Percentiles rank a stretch among this genome's conserved stretches.
Conservation (phyloP, 805 yeast species). For the Metschnikowia reukaufii region DNA sequence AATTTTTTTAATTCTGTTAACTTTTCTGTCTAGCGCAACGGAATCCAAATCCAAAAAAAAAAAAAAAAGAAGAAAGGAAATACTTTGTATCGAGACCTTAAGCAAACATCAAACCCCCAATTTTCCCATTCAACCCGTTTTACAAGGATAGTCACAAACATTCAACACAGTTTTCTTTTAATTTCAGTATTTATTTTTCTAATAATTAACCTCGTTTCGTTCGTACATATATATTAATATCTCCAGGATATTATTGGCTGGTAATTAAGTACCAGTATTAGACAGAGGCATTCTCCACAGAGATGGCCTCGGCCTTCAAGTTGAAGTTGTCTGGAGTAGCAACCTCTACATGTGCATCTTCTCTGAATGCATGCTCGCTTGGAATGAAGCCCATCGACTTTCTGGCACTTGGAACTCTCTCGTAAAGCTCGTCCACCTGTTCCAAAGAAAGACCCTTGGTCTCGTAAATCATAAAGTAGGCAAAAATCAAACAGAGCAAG, state of each 20-base stretch:
- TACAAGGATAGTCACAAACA: too few relatives aligned
- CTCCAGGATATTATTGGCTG: constrained; percentile 4
- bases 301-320: constrained; percentile 27
- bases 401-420: constrained; percentile 35
- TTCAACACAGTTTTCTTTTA: too few relatives aligned
- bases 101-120: too few relatives aligned
- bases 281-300: constrained; percentile 31
- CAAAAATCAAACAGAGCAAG: constrained; percentile 33
- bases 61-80: too few relatives aligned
- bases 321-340: constrained; percentile 13
- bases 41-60: too few relatives aligned
- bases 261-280: constrained; percentile 1
- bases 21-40: too few relatives aligned
- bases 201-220: not conserved
- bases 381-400: constrained; percentile 33
- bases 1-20: too few relatives aligned
- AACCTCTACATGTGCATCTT: constrained; percentile 16
- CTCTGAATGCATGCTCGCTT: constrained; percentile 37
- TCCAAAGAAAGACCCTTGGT: constrained; percentile 44
- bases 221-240: constrained; percentile 5
- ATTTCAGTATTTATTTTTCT: not conserved
- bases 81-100: too few relatives aligned
- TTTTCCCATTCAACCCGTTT: too few relatives aligned
- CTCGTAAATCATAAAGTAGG: constrained; percentile 37
- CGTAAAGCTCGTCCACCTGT: constrained; percentile 43